Evolutionary conservation across 2,329 filamentous ascomycete genomes (phyloP).

Genomic region (Leptographium lundbergii): DNA sequence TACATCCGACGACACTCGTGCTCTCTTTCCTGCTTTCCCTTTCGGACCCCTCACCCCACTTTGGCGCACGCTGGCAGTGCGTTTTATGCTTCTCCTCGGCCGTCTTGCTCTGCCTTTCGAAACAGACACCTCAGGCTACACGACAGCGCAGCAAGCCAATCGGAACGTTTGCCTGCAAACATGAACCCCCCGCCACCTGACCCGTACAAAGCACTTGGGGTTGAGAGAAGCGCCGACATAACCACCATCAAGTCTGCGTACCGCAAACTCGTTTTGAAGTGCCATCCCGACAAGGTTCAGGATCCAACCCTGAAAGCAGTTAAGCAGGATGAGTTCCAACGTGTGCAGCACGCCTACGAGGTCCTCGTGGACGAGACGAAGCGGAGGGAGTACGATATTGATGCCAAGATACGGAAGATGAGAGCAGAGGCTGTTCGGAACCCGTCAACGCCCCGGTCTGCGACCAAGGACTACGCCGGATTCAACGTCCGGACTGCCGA

Average conservation of each 20-base stretch:
- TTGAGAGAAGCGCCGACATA: constrained; percentile 57
- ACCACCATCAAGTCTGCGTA: constrained; percentile 66
- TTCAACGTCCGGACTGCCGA: constrained; percentile 40
- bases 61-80: constrained; percentile 1
- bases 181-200: constrained; percentile 50
- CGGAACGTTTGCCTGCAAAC: constrained; percentile 11
- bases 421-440: constrained; percentile 37
- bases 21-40: background rate
- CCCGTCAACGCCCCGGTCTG: constrained; percentile 28
- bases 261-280: constrained; percentile 76
- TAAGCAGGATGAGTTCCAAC: constrained; percentile 82
- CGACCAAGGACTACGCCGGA: constrained; percentile 22
- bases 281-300: constrained; percentile 84
- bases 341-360: constrained; percentile 87
- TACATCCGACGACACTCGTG: background rate
- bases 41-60: background rate
- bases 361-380: constrained; percentile 66
- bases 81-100: background rate
- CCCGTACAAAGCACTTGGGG: constrained; percentile 66
- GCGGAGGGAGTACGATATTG: constrained; percentile 65
- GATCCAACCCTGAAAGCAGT: constrained; percentile 61
- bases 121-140: background rate
- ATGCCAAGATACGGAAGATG: constrained; percentile 53
- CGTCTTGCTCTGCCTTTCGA: background rate
- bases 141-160: background rate